phyloP scores from a whole-genome alignment of 495 filamentous ascomycete genomes.

The Hypoxylon lienhwacheense region DNA sequence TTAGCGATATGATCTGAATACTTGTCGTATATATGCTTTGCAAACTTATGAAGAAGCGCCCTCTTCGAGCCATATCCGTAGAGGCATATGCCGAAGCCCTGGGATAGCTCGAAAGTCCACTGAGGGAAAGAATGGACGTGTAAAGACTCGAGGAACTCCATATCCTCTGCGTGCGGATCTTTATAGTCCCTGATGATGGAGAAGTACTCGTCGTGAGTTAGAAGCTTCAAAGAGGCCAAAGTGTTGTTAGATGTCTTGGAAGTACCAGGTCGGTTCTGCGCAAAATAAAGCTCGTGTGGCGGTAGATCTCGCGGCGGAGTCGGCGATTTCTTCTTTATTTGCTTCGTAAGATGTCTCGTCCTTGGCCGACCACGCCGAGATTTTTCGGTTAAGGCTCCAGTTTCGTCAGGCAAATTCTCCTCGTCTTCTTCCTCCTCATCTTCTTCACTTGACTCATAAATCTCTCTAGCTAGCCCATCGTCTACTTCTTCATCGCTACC shows the following conservation, averaged over 20 bases:
- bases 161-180: constrained; percentile 73
- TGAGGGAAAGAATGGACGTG: constrained; percentile 84
- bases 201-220: constrained; percentile 92
- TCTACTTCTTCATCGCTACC: constrained; percentile 78
- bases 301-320: constrained; percentile 80
- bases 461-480: constrained; percentile 70
- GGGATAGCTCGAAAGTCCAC: constrained; percentile 87
- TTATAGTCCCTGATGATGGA: constrained; percentile 63
- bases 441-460: constrained; percentile 60
- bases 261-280: constrained; percentile 80
- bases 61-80: constrained; percentile 93
- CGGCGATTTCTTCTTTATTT: constrained; percentile 67
- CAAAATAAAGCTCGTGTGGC: constrained; percentile 89
- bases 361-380: constrained; percentile 40
- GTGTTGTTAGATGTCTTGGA: constrained; percentile 86
- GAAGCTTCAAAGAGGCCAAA: constrained; percentile 69
- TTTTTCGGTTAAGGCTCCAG: constrained; percentile 40
- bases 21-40: constrained; percentile 65
- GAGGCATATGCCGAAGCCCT: constrained; percentile 87
- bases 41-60: constrained; percentile 73
- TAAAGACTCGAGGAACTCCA: constrained; percentile 68
- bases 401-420: constrained; percentile 44
- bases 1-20: constrained; percentile 43
- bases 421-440: constrained; percentile 50
- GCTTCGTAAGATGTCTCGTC: constrained; percentile 42